Base-by-base conservation (phyloP, 2,329 filamentous ascomycete genomes). In the Ophiognomonia clavigignenti-juglandacearum region DNA sequence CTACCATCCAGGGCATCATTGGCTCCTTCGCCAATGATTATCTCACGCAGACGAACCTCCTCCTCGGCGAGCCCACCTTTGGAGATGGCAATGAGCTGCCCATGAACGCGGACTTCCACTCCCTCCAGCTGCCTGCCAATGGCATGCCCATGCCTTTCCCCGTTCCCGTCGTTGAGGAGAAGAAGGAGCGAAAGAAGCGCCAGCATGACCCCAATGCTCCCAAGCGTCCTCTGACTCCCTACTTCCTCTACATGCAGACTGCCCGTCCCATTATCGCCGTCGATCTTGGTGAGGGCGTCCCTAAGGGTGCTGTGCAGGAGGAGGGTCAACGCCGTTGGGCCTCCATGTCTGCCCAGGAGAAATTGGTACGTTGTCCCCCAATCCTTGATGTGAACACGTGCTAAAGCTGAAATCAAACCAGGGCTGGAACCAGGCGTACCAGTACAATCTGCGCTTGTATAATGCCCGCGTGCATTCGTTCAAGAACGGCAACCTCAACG, bases 231-330 rank as follows among this genome's bases (percentile, higher is more conserved):
- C 69, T 96, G 61, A 97, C 92, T 6, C 90, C 92, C 3, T 96
- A 95, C 74, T 96, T 97, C 74, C 74, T 96, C 52, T 97, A 90
- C 73, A 89, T 95, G 76, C 86, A 95, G 66, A 85, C 86, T 54
- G 89, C 89, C 54, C 86, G 93, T 41, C 79, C 83, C 43, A 85
- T 88, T 63, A 93, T 97, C 57, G 85, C 87, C 48, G 76, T 74
- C 27, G 89, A 95, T 57, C 77, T 95, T 10, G 87, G 86, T 19
- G 64, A 80, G n/a, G 77, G 82, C 50, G 82, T 84, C 7, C 85
- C 86, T 64, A 91, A 92, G 64, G 89, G 89, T 61, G 88, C 91
- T 48, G 87, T 97, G 40, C 86, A 90, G 62, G 82, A 88, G 51
- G 90, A 96, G 68, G 88, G 90, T 34, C 91, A 89, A 61, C 82